Evolutionary conservation across 1,139 yeast species (phyloP).

Genomic region (Sugiyamaella japonica): DNA sequence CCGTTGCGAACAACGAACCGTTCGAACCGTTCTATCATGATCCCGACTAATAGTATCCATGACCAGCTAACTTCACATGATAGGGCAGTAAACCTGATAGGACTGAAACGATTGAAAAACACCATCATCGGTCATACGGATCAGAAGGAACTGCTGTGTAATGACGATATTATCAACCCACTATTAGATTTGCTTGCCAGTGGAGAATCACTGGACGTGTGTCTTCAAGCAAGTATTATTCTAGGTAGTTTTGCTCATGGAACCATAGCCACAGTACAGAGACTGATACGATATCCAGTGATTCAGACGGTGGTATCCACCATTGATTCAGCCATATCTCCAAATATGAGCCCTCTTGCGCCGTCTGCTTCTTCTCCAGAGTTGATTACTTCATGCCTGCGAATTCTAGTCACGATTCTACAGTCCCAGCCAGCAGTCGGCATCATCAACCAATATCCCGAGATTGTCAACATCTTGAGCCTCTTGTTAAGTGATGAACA

Average conservation of each 20-base stretch:
- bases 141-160: slow-evolving; percentile 34
- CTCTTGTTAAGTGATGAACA: slow-evolving; percentile 25
- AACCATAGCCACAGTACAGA: slow-evolving; percentile 28
- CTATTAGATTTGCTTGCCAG: slow-evolving; percentile 32
- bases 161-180: slow-evolving; percentile 32
- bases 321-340: slow-evolving; percentile 16
- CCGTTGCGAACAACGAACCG: no score
- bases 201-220: slow-evolving; percentile 25
- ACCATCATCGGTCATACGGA: slow-evolving; percentile 41
- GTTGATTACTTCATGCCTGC: slow-evolving; percentile 31
- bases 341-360: slow-evolving; percentile 3
- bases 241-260: slow-evolving; percentile 40
- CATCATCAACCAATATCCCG: slow-evolving; percentile 28
- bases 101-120: slow-evolving; percentile 36
- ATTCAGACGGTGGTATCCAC: slow-evolving; percentile 27
- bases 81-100: slow-evolving; percentile 26
- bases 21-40: slow-evolving; percentile 1
- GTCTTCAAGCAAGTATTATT: slow-evolving; percentile 37
- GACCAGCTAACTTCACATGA: slow-evolving; percentile 19
- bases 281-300: slow-evolving; percentile 29
- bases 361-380: slow-evolving; percentile 19
- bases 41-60: slow-evolving; percentile 15
- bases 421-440: slow-evolving; percentile 30
- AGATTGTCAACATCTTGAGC: slow-evolving; percentile 28
- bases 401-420: slow-evolving; percentile 33